Evolutionary conservation across 1,284 basidiomycete genomes (phyloP), one percentile per base, ranked within the genome.

Genomic region (Marasmius sp.): DNA sequence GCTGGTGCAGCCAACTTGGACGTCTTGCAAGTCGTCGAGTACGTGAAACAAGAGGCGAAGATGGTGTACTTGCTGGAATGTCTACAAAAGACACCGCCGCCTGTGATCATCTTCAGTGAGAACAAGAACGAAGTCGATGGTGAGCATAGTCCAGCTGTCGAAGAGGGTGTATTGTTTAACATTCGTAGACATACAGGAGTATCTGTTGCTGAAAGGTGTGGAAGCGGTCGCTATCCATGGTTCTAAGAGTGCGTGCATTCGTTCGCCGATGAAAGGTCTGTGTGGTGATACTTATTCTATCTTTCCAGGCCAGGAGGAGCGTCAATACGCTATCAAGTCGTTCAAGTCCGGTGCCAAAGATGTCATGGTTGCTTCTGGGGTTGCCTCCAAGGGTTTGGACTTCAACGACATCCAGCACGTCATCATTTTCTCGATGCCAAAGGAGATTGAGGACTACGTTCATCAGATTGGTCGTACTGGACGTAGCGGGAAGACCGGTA

Each of bases 61-160:
- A 98, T 99, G 97, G 95, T 98, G 0, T 98, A 98, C 73, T 84
- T 99, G 14, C 81, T 99, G 51, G 97, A 99, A 75, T 97, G 95
- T 74, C 76, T 99, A 63, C 97, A 99, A 73, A 99, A 99, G 80
- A 99, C 97, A 1, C 91, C 97, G 0, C 97, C 97, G 11, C 97
- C 97, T 0, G 95, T 97, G 59, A 98, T 99, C 75, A 88, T 99
- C 60, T 99, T 99, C 75, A 95, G 93, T 67, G 97, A 99, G 74
- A 98, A 97, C 79, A 99, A 99, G 82, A 98, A 98, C 71, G 97
- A 99, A 73, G 97, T 99, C 20, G 97, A 99, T 73, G 95, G 94
- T 94, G 66, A 68, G 81, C 20, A 45, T 52, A 9, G 20, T n/a
- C 45, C 52, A 11, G 52, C 27, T 43, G 37, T 61, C 12, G 6